Conservation (phyloP, 1,284 basidiomycete genomes). For the Tilletiaria anomala region DNA sequence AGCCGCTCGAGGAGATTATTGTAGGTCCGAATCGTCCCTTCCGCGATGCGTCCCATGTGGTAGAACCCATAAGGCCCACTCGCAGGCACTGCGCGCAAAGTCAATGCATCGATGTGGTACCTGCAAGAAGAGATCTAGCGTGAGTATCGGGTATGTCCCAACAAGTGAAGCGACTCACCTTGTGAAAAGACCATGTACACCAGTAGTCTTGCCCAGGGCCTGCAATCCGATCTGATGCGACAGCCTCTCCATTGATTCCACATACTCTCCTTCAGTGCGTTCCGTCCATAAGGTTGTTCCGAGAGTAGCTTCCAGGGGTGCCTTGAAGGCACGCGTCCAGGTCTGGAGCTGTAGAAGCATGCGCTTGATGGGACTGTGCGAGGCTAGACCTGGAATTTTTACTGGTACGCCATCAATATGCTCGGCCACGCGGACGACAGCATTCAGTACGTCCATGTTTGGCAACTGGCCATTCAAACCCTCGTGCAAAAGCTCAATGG, state of each 20-base stretch:
- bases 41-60: slow-evolving; percentile 52
- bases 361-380: too few species aligned
- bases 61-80: slow-evolving; percentile 87
- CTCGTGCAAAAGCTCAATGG: slow-evolving; percentile 83
- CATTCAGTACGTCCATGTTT: slow-evolving; percentile 87
- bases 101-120: slow-evolving; percentile 86
- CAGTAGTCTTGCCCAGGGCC: slow-evolving; percentile 56
- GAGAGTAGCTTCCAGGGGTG: too few species aligned
- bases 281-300: background rate
- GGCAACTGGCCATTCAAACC: slow-evolving; percentile 86
- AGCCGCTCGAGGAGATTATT: slow-evolving; percentile 36
- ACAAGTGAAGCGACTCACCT: slow-evolving; percentile 21
- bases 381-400: too few species aligned
- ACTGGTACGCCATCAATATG: too few species aligned
- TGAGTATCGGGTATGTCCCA: slow-evolving; percentile 4
- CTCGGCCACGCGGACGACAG: slow-evolving; percentile 58
- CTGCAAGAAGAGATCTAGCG: slow-evolving; percentile 43
- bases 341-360: too few species aligned
- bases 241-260: background rate
- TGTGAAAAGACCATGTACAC: slow-evolving; percentile 53
- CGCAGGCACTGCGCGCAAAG: slow-evolving; percentile 73
- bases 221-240: slow-evolving; percentile 55
- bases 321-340: too few species aligned
- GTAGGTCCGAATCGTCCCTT: slow-evolving; percentile 24
- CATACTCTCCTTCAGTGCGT: background rate